These are phyloP conservation scores for Sporothrix mexicana DNA, from an alignment of 2,329 filamentous ascomycete genomes.

Conservation along the genomic window DNA sequence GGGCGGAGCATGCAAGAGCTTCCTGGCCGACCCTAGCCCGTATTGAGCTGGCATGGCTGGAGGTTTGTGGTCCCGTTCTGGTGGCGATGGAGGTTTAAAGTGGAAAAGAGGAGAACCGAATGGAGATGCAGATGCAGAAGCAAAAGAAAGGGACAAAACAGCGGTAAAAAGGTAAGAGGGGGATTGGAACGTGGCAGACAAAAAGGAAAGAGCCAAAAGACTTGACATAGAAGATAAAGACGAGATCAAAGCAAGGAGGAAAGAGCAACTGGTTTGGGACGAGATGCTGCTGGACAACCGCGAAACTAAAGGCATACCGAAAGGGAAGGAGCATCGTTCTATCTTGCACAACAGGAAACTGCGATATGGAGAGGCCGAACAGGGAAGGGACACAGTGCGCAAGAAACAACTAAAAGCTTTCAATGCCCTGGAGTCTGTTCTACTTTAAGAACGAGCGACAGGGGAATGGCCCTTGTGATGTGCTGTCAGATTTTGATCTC, in stretches of 20 bases:
- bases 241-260: constrained; percentile 6
- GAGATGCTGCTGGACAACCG: constrained; percentile 8
- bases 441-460: background rate
- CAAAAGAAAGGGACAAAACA: background rate
- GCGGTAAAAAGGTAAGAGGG: background rate
- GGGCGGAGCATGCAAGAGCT: constrained; percentile 23
- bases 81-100: background rate
- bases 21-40: constrained; percentile 4
- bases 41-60: constrained; percentile 18
- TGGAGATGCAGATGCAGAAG: background rate
- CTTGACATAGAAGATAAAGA: background rate
- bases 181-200: no score
- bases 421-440: background rate
- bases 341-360: constrained; percentile 19
- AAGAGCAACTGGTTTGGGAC: background rate
- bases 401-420: background rate
- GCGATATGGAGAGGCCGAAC: constrained; percentile 16
- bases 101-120: background rate
- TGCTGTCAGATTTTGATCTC: constrained; percentile 2
- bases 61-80: background rate
- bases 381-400: constrained; percentile 25
- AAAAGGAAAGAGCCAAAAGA: background rate
- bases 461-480: background rate
- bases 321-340: constrained; percentile 20
- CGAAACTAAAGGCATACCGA: background rate